phyloP scores from a whole-genome alignment of 1,139 yeast species.

The Meyerozyma sp. region DNA sequence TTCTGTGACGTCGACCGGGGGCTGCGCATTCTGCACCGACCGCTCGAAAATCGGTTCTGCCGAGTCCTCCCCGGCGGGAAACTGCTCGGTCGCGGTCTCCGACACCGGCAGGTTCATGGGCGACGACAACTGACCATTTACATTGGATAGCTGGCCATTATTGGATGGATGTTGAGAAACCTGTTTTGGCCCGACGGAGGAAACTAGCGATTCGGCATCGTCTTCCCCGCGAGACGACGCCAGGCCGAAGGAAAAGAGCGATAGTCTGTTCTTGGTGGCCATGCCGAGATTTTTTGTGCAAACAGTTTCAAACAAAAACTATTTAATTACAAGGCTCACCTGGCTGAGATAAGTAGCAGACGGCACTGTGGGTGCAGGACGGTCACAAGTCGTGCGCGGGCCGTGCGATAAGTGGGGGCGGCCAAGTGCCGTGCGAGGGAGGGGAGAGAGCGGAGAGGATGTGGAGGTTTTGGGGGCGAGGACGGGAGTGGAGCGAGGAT shows the following conservation, averaged over 20 bases:
- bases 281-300: background rate
- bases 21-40: constrained; percentile 47
- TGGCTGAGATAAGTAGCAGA: background rate
- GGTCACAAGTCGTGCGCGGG: background rate
- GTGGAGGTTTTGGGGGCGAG: too few relatives aligned
- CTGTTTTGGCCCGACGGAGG: background rate
- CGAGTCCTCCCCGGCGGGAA: background rate
- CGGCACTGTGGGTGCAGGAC: background rate
- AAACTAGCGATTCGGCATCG: background rate
- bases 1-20: constrained; percentile 5
- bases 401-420: background rate
- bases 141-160: background rate
- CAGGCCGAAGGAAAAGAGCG: constrained; percentile 8
- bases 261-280: constrained; percentile 6
- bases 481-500: too few relatives aligned
- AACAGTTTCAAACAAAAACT: background rate
- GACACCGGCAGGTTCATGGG: constrained; percentile 1
- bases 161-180: background rate
- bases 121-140: background rate
- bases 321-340: background rate
- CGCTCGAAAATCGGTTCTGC: constrained; percentile 49
- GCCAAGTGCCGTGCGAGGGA: too few relatives aligned
- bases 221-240: background rate
- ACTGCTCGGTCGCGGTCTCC: background rate
- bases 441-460: too few relatives aligned